Base-by-base conservation (phyloP, 495 filamentous ascomycete genomes). In the Hypoxylon crocopeplum region DNA sequence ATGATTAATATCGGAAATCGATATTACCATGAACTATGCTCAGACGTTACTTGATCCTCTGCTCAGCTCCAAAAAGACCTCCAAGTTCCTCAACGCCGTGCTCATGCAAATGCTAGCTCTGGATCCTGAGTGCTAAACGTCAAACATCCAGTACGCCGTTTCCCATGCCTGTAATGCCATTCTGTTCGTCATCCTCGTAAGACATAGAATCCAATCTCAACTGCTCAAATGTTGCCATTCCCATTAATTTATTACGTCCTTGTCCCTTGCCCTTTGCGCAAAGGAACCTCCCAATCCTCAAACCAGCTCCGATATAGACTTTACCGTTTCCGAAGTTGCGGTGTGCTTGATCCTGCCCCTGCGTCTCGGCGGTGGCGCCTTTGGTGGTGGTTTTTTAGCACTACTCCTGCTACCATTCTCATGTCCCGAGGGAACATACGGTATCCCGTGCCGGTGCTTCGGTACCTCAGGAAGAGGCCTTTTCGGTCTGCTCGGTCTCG, bases 281-380 rank as follows among this genome's bases (percentile, higher is more conserved):
- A 32, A 13, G 7, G 11, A 12, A 1, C n/a, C 5, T 15, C 13
- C 19, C 12, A 12, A 44, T 11, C 17, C 21, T 64, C 24, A 64
- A 19, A 57, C 57, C 11, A 61, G 17, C 42, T 66, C 62, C 11
- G 62, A 61, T 52, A 66, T 53, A 37, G 62, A 51, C 21, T 59
- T 59, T 12, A 59, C 61, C 15, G 61, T 41, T 21, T 64, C 61
- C 5, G 61, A 39, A 22, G 44, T 59, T 20, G 51, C 34, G 12
- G 56, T 34, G n/a, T 64, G 60, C 51, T 72, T 76, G 13, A 79
- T 59, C 52, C 72, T 78, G 22, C 77, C 75, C 40, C 69, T 69
- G 12, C 82, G 76, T 54, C 82, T 66, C 17, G 82, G 82, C 1
- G 78, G 78, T 7, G 82, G 82, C 3, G 81, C 72, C 59, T 83